A percentile compares a stretch with the other conserved stretches of the same genome.
Evolutionary conservation across 1,284 basidiomycete species (phyloP).

Genomic region (Marasmius tenuissimus): DNA sequence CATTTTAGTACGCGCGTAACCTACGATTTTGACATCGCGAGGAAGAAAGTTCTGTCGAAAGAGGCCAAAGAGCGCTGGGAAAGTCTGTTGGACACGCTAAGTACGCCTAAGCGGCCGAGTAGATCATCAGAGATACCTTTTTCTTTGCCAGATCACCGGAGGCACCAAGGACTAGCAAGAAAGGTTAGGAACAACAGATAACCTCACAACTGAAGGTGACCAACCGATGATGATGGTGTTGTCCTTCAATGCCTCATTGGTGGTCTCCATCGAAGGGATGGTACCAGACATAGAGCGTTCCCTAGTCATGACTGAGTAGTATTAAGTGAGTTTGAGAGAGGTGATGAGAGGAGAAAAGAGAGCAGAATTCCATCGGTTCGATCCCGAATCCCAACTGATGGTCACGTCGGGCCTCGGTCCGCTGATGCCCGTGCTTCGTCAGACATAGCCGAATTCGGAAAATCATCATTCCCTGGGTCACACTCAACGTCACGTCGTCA

Average conservation of each 20-base stretch:
- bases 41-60: conserved; percentile 83
- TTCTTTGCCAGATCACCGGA: conserved; percentile 99
- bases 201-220: conserved; percentile 26
- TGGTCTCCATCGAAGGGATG: conserved; percentile 85
- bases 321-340: conserved; percentile 7
- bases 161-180: conserved; percentile 82
- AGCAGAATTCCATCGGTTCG: conserved; percentile 1
- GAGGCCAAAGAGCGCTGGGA: conserved; percentile 90
- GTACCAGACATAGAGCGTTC: conserved; percentile 68
- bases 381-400: background rate
- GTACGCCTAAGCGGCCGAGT: conserved; percentile 4
- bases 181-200: conserved; percentile 8
- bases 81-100: conserved; percentile 60
- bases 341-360: conserved; percentile 8
- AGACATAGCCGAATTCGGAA: too few species aligned
- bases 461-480: background rate
- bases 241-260: conserved; percentile 72
- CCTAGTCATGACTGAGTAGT: conserved; percentile 34
- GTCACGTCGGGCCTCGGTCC: too few species aligned
- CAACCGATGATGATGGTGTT: conserved; percentile 89
- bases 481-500: background rate
- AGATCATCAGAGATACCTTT: conserved; percentile 63
- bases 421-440: too few species aligned
- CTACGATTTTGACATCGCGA: conserved; percentile 83
- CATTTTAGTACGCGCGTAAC: conserved; percentile 97